Evolutionary conservation across 306 rosid species (phyloP).

Genomic region (Corylus avellana): DNA sequence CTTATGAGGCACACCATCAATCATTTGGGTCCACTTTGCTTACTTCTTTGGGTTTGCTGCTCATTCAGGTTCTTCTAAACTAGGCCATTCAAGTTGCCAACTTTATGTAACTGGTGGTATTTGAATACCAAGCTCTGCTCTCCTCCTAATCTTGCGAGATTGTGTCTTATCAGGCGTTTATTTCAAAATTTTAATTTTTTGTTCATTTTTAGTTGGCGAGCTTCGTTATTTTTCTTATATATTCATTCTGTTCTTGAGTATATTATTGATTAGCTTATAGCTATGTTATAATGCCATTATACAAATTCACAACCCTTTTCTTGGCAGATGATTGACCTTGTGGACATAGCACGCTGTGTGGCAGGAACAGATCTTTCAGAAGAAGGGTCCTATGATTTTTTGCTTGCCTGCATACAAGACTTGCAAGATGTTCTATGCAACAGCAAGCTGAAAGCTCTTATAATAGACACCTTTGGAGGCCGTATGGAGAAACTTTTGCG

Average conservation of each 20-base stretch:
- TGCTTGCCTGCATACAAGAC: conserved; percentile 12
- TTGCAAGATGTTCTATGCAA: conserved; percentile 6
- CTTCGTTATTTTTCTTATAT: neutral
- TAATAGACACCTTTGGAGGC: conserved; percentile 11
- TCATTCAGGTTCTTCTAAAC: neutral
- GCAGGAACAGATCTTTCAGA: conserved; percentile 7
- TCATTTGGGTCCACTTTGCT: neutral
- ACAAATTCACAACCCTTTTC: conserved; percentile 2
- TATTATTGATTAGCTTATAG: neutral
- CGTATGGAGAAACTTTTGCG: conserved; percentile 13
- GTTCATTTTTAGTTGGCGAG: neutral
- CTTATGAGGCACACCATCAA: neutral
- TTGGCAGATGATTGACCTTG: conserved; percentile 12
- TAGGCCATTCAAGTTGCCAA: neutral
- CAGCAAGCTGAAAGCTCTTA: conserved; percentile 16
- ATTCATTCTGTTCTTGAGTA: neutral
- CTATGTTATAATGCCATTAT: neutral
- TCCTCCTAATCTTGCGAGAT: neutral
- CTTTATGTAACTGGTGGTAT: neutral
- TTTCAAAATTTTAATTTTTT: neutral
- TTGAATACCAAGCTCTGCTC: neutral
- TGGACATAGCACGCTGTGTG: conserved; percentile 7
- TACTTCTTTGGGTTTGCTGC: neutral
- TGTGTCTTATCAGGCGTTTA: neutral
- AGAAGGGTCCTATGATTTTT: conserved; percentile 5